phyloP scores from a whole-genome alignment of 441 rosid genomes.

The Populus trichocarpa region DNA sequence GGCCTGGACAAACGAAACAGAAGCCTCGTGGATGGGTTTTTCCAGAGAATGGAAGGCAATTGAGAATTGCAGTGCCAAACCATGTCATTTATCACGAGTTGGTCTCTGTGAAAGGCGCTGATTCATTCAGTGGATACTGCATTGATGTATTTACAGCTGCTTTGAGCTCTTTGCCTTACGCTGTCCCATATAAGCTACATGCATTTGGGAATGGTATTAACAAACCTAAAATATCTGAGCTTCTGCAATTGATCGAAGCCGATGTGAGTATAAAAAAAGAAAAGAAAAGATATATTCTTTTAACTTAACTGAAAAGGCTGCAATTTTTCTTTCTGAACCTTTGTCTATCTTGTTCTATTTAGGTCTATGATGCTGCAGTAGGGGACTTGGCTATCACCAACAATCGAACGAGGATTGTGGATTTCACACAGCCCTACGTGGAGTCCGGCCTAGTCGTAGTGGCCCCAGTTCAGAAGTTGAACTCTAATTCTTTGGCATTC shows the following conservation, averaged over 20 bases:
- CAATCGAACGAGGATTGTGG: background rate
- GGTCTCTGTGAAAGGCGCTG: background rate
- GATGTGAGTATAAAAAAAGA: background rate
- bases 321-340: background rate
- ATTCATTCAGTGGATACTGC: background rate
- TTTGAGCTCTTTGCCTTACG: background rate
- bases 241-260: background rate
- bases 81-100: background rate
- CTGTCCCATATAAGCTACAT: background rate
- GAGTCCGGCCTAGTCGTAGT: background rate
- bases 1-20: background rate
- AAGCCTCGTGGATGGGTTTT: slow-evolving; percentile 2
- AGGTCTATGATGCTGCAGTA: background rate
- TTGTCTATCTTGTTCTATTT: background rate
- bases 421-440: slow-evolving; percentile 1
- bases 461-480: background rate
- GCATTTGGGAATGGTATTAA: background rate
- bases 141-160: background rate
- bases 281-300: too few species aligned
- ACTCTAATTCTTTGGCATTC: background rate
- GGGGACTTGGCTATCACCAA: slow-evolving; percentile 1
- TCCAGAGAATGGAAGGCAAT: background rate
- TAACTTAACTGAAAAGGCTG: background rate
- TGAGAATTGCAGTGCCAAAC: background rate
- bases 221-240: background rate